A percentile compares a stretch with the other conserved stretches of the same genome.
These are phyloP conservation scores for Penicillium sp. DNA, from an alignment of 2,329 filamentous ascomycete species.

Conservation along the genomic window DNA sequence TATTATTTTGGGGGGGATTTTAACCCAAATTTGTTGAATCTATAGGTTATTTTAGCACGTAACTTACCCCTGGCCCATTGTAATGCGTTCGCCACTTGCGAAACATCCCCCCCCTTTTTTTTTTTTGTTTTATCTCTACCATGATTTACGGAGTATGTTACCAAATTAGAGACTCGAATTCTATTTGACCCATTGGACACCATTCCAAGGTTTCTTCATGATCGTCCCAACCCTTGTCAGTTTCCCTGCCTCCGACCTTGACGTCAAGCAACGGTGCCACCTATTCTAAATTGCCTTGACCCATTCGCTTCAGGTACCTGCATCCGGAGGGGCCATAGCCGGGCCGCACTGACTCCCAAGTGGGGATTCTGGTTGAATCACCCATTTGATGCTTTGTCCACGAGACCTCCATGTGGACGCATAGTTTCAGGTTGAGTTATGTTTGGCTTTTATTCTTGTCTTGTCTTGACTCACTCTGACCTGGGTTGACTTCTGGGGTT, in stretches of 20 bases:
- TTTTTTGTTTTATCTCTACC: neutral
- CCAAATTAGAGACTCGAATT: neutral
- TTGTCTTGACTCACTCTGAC: neutral
- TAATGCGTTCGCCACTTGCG: conserved; percentile 3
- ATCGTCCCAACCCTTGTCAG: neutral
- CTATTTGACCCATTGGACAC: neutral
- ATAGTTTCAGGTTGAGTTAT: conserved; percentile 17
- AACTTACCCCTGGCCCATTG: neutral
- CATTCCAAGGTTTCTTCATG: neutral
- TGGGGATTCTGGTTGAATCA: conserved; percentile 7
- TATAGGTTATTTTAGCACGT: neutral
- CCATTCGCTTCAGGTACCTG: conserved; percentile 17
- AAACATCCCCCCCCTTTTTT: neutral
- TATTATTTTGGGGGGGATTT: neutral
- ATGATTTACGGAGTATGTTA: neutral
- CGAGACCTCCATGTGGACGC: conserved; percentile 26
- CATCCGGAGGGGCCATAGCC: conserved; percentile 12
- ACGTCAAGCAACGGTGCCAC: neutral
- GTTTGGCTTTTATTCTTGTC: neutral
- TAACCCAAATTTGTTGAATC: neutral
- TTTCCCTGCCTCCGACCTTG: neutral
- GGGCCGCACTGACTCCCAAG: conserved; percentile 12
- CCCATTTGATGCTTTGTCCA: conserved; percentile 14
- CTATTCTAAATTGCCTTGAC: neutral
- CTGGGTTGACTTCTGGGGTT: neutral